These are phyloP conservation scores for Metschnikowia reukaufii DNA, from an alignment of 805 yeast species.

Conservation along the genomic window DNA sequence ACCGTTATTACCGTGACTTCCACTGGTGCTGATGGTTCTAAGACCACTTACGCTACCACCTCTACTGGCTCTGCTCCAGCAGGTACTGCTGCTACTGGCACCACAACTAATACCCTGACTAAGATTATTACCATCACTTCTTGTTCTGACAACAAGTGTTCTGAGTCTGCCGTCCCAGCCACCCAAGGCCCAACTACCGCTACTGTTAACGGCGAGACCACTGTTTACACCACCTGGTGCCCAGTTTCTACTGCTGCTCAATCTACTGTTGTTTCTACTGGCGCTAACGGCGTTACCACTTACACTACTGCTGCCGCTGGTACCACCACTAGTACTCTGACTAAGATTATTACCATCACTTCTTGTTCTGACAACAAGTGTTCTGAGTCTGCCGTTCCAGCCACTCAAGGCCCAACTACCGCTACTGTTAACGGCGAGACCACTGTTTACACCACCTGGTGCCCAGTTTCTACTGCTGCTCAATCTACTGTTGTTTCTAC, in stretches of 20 bases:
- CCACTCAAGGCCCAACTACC: constrained; percentile 23
- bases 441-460: constrained; percentile 35
- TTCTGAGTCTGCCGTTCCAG: constrained; percentile 16
- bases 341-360: constrained; percentile 31
- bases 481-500: constrained; percentile 18
- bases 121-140: constrained; percentile 24
- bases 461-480: constrained; percentile 29
- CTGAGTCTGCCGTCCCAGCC: not conserved
- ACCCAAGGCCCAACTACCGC: constrained; percentile 23
- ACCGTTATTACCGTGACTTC: not conserved
- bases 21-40: not conserved
- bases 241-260: constrained; percentile 23
- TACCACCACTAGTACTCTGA: constrained; percentile 1
- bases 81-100: not conserved
- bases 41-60: not conserved
- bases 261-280: no score
- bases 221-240: constrained; percentile 35
- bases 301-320: constrained; percentile 6
- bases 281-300: constrained; percentile 7
- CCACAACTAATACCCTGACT: constrained; percentile 24
- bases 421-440: constrained; percentile 12
- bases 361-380: constrained; percentile 16
- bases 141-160: not conserved
- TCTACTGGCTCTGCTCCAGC: not conserved
- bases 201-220: constrained; percentile 16